These are phyloP conservation scores for Leccinellum luteum DNA, from an alignment of 768 basidiomycete species.

Conservation along the genomic window DNA sequence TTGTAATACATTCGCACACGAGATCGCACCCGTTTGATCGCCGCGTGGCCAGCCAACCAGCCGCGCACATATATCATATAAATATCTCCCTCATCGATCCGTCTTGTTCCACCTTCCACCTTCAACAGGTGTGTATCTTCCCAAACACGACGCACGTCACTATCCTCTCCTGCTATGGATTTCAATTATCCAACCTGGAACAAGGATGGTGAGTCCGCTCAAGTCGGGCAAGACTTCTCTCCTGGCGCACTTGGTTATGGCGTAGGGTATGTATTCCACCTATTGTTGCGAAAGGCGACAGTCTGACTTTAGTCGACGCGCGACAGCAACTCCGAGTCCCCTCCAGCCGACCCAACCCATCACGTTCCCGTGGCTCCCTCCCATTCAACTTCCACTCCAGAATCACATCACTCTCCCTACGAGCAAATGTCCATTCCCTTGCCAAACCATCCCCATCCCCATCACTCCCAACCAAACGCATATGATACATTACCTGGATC, in stretches of 20 bases:
- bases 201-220: background rate
- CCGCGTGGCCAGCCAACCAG: background rate
- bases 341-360: background rate
- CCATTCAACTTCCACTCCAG: background rate
- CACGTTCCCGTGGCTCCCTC: background rate
- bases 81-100: background rate
- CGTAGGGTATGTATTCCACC: conserved; percentile 1
- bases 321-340: background rate
- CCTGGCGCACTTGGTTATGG: background rate
- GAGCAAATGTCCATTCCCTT: background rate
- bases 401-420: background rate
- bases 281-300: background rate
- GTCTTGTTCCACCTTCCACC: background rate
- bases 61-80: no score
- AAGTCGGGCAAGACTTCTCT: background rate
- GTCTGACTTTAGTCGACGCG: background rate
- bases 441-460: background rate
- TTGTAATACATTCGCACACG: background rate
- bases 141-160: background rate
- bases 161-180: background rate
- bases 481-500: background rate
- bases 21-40: background rate
- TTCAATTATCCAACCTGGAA: background rate
- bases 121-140: background rate
- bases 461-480: background rate